Conservation (phyloP, 1,284 basidiomycete genomes). For the Prillingera fragicola region DNA sequence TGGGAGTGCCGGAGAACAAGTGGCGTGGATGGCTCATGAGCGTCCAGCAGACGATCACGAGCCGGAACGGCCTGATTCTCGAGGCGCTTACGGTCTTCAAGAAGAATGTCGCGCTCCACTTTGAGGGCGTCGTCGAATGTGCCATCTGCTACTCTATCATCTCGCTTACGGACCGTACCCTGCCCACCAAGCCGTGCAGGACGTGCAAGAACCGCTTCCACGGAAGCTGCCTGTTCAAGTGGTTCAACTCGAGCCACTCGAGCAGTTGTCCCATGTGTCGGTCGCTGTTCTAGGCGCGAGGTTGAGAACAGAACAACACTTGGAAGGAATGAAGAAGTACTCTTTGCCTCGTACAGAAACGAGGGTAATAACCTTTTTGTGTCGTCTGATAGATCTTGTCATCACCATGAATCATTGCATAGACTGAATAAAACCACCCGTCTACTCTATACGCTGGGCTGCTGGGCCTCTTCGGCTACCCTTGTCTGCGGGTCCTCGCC, state of each 20-base stretch:
- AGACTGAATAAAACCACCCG: too few relatives aligned
- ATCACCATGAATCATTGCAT: slow-evolving; percentile 3
- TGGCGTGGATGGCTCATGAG: slow-evolving; percentile 94
- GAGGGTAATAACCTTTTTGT: too few relatives aligned
- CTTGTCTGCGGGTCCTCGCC: too few relatives aligned
- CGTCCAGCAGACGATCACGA: slow-evolving; percentile 85
- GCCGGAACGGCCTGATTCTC: slow-evolving; percentile 82
- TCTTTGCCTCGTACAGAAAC: too few relatives aligned
- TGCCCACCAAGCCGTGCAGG: slow-evolving; percentile 88
- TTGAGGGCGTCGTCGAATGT: slow-evolving; percentile 89
- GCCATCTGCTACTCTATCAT: slow-evolving; percentile 97
- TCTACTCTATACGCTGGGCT: too few relatives aligned
- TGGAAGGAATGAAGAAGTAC: too few relatives aligned
- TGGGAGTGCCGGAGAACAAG: slow-evolving; percentile 82
- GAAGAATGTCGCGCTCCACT: slow-evolving; percentile 84
- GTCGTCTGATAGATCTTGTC: too few relatives aligned
- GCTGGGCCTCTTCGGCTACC: too few relatives aligned
- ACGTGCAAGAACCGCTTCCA: slow-evolving; percentile 97
- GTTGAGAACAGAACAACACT: too few relatives aligned
- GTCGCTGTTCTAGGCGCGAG: slow-evolving; percentile 49
- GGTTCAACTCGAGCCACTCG: slow-evolving; percentile 81
- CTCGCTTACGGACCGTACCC: slow-evolving; percentile 76
- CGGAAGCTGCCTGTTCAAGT: slow-evolving; percentile 86
- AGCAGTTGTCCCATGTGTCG: slow-evolving; percentile 89
- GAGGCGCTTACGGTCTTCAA: slow-evolving; percentile 93